Base-by-base conservation (phyloP, 495 filamentous ascomycete genomes). In the Physcia stellaris region DNA sequence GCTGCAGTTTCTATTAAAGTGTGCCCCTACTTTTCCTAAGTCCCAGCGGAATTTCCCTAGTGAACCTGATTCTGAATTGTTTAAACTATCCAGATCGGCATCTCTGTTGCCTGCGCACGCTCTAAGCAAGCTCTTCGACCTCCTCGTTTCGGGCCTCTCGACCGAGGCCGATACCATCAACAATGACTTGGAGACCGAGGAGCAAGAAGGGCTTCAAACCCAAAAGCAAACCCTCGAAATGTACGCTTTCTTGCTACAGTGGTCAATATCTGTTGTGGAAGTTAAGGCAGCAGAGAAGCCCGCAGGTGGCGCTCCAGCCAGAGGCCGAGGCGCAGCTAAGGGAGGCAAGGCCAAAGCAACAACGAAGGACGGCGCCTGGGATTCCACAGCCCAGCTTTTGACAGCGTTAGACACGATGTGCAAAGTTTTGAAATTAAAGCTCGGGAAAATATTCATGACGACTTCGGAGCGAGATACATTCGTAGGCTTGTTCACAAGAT, bases 381-480 rank as follows among this genome's bases (percentile, higher is more conserved):
- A 96, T 57, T 86, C 87, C 39, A 80, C 80, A 23, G 57, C 75
- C 0, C 92, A 96, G 54, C 66, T 99, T 13, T 82, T 93, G 54
- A 79, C 70, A 5, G 86, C 90, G 2, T 68, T 99, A 43, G 84
- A 92, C 53, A 78, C 74, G 11, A 96, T 96, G 86, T 90, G 82
- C 63, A 96, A 93, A 54, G 83, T 94, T 24, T 68, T 96, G 61
- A 88, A 87, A 60, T 61, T 96, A 51, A 94, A 94, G 57, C 68
- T 99, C 17, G 72, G 76, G 42, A 86, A 81, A 53, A 83, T 99
- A 19, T 96, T 99, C 55, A 51, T 94, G 43, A 96, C 92, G 0
- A 95, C 92, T 0, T 90, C 86, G n/a, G 92, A 96, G 55, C 70
- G 88, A 40, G 86, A 96, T 55, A 95, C 84, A 6, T 94, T 99